Conservation (phyloP, 495 filamentous ascomycete species). For the Xylaria venustula region DNA sequence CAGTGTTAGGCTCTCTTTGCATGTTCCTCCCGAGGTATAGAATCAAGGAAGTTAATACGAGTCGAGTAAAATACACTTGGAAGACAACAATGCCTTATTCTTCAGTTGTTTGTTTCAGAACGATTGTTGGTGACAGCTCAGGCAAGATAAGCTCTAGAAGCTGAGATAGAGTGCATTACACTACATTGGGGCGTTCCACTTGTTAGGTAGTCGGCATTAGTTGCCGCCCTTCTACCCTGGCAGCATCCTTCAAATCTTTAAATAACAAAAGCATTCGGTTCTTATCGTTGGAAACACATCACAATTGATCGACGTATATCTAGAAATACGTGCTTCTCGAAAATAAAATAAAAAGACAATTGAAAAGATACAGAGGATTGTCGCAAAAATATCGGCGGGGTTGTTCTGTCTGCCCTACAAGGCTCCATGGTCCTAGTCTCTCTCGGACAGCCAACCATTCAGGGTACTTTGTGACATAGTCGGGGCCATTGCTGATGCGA, state of each 20-base stretch:
- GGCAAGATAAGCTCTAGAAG: background rate
- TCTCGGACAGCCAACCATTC: too few species aligned
- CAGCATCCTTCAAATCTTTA: background rate
- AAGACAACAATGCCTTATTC: background rate
- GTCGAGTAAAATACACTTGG: constrained; percentile 1
- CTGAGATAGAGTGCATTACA: too few species aligned
- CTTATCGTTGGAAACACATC: background rate
- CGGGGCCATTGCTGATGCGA: constrained; percentile 5
- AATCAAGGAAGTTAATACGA: background rate
- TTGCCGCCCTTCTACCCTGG: too few species aligned
- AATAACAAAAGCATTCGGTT: background rate
- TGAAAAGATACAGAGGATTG: too few species aligned
- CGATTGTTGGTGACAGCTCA: background rate
- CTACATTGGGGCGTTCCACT: too few species aligned
- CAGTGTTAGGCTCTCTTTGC: too few species aligned
- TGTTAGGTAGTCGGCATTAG: too few species aligned
- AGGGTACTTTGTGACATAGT: too few species aligned
- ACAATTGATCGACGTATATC: background rate
- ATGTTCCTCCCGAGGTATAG: too few species aligned
- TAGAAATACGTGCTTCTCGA: too few species aligned
- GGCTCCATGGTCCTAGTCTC: background rate
- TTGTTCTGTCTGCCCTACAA: constrained; percentile 7
- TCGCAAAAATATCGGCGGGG: too few species aligned
- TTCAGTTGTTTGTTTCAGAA: background rate
- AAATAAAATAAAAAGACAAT: too few species aligned